Conservation (phyloP, 108 stramenopile genomes). For the Skeletonema marinoi region DNA sequence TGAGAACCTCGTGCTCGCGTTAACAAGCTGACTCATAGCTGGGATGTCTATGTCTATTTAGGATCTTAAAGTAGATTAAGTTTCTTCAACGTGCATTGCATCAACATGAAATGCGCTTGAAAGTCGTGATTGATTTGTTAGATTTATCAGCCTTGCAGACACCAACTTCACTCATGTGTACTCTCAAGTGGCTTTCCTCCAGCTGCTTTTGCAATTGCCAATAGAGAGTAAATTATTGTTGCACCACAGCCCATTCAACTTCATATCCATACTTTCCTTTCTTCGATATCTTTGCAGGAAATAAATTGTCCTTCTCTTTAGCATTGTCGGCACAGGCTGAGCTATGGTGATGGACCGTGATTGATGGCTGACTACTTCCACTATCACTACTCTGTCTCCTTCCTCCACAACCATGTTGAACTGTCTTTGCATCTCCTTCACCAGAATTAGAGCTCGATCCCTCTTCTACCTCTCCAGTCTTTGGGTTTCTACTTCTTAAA, state of each 20-base stretch:
- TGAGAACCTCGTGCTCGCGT: too few relatives aligned
- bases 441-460: not conserved
- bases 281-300: conserved; percentile 65
- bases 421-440: conserved; percentile 1
- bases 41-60: too few relatives aligned
- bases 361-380: conserved; percentile 9
- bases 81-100: too few relatives aligned
- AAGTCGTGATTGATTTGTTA: not conserved
- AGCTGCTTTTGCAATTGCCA: conserved; percentile 71
- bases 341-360: conserved; percentile 43
- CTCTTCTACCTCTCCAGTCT: conserved; percentile 59
- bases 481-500: conserved; percentile 72
- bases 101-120: not conserved
- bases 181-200: conserved; percentile 49
- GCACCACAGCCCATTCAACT: conserved; percentile 83
- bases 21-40: too few relatives aligned
- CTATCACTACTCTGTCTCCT: not conserved
- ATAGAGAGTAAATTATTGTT: conserved; percentile 79
- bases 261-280: conserved; percentile 86
- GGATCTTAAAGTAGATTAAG: too few relatives aligned
- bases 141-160: not conserved
- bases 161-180: not conserved
- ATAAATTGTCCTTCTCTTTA: conserved; percentile 26
- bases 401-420: conserved; percentile 11
- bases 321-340: conserved; percentile 6